Evolutionary conservation across 2,329 filamentous ascomycete species (phyloP).

Genomic region (Bipolaris victoriae): DNA sequence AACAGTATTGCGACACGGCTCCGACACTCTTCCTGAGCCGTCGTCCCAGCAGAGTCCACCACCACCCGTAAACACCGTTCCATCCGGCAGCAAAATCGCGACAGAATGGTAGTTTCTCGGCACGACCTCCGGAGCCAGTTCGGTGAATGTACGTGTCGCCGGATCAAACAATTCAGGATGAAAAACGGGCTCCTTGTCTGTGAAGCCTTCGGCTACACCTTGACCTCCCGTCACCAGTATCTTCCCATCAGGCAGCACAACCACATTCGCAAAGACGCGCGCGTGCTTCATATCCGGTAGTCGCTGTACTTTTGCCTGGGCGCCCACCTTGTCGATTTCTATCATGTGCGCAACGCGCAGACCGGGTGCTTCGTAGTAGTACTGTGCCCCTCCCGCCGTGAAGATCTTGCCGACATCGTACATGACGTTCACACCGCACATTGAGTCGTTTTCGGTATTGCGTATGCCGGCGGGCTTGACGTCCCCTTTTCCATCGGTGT

Average conservation of each 20-base stretch:
- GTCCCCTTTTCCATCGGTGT: constrained; percentile 52
- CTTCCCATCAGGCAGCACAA: constrained; percentile 33
- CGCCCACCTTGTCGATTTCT: constrained; percentile 23
- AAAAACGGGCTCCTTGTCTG: constrained; percentile 23
- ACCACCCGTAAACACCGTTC: constrained; percentile 28
- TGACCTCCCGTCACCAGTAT: constrained; percentile 33
- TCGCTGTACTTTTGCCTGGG: constrained; percentile 15
- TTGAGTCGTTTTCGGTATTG: constrained; percentile 42
- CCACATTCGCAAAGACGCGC: constrained; percentile 27
- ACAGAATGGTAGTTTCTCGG: constrained; percentile 33
- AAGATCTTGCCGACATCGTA: constrained; percentile 54
- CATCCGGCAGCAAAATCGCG: constrained; percentile 31
- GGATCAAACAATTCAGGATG: constrained; percentile 31
- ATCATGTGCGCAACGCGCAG: constrained; percentile 24
- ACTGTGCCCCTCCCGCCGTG: constrained; percentile 35
- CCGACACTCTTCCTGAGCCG: constrained; percentile 24
- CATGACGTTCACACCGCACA: constrained; percentile 55
- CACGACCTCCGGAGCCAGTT: constrained; percentile 21
- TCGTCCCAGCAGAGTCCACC: constrained; percentile 29
- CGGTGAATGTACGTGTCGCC: constrained; percentile 21
- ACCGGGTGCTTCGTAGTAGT: constrained; percentile 17
- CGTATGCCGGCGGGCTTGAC: constrained; percentile 52
- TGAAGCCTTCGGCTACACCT: constrained; percentile 19
- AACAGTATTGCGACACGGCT: constrained; percentile 58
- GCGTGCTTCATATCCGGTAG: constrained; percentile 22